These are phyloP conservation scores for Fusarium foetens DNA, from an alignment of 2,329 filamentous ascomycete genomes.

Conservation along the genomic window DNA sequence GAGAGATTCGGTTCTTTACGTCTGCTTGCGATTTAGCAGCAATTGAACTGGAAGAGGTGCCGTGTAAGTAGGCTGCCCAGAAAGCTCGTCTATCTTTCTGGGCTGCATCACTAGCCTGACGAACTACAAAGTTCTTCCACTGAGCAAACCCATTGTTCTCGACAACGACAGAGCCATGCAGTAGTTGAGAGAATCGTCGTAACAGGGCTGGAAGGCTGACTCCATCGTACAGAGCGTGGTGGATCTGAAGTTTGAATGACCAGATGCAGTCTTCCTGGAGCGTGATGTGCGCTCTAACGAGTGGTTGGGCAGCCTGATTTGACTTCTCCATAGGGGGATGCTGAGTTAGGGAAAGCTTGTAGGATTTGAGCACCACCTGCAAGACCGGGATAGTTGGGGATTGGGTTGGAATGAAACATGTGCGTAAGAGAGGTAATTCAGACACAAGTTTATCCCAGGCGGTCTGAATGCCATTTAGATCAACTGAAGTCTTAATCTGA, in stretches of 20 bases:
- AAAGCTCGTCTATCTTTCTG: constrained; percentile 47
- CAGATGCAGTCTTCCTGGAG: constrained; percentile 35
- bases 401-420: constrained; percentile 67
- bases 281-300: constrained; percentile 20
- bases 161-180: background rate
- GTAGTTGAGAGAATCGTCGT: constrained; percentile 43
- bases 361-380: constrained; percentile 65
- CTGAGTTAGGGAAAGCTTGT: constrained; percentile 10
- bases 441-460: constrained; percentile 71
- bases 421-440: constrained; percentile 73
- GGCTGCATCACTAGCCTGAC: constrained; percentile 6
- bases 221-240: constrained; percentile 90
- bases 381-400: constrained; percentile 63
- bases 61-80: constrained; percentile 56
- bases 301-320: background rate
- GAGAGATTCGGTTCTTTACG: constrained; percentile 30
- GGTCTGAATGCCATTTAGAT: constrained; percentile 54
- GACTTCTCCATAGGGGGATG: background rate
- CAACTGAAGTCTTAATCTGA: constrained; percentile 54
- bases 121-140: constrained; percentile 45
- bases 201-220: constrained; percentile 77
- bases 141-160: constrained; percentile 13
- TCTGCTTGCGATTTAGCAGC: background rate
- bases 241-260: constrained; percentile 69
- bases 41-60: background rate